These are phyloP conservation scores for Aspergillus clavatus DNA, from an alignment of 2,329 filamentous ascomycete genomes.

Conservation along the genomic window DNA sequence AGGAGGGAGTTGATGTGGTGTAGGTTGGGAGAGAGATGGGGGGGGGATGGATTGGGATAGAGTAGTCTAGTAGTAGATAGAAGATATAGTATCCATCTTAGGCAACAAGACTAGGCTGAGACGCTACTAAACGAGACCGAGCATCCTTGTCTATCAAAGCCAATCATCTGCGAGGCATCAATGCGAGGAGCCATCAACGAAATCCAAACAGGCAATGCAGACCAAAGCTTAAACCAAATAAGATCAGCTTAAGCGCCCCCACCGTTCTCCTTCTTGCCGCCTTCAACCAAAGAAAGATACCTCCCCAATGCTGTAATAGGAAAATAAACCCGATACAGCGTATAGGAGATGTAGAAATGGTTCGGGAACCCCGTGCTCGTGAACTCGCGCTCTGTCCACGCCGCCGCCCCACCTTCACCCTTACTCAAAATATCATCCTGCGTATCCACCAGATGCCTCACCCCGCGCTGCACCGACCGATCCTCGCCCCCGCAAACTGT, in stretches of 20 bases:
- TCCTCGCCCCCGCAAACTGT: conserved; percentile 5
- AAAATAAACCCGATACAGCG: conserved; percentile 7
- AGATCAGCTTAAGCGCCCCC: neutral
- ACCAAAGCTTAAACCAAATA: neutral
- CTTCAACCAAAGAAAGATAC: neutral
- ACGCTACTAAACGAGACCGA: neutral
- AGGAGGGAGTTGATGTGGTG: neutral
- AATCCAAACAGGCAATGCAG: neutral
- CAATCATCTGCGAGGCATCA: neutral
- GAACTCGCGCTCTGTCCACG: conserved; percentile 15
- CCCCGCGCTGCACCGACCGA: conserved; percentile 10
- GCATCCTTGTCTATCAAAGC: neutral
- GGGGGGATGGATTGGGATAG: neutral
- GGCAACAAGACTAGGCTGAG: neutral
- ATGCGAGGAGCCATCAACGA: neutral
- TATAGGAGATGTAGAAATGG: conserved; percentile 9
- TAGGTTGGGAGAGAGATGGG: neutral
- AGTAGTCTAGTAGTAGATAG: no score
- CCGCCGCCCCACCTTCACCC: neutral
- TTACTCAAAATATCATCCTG: conserved; percentile 1
- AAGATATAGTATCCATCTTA: no score
- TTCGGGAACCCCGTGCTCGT: conserved; percentile 23
- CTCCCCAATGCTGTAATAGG: conserved; percentile 9
- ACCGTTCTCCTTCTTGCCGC: neutral
- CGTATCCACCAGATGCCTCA: conserved; percentile 12